Evolutionary conservation across 179 eudicot genomes (phyloP), one percentile per base, ranked within the genome.

Genomic region (Drosera spatulata): DNA sequence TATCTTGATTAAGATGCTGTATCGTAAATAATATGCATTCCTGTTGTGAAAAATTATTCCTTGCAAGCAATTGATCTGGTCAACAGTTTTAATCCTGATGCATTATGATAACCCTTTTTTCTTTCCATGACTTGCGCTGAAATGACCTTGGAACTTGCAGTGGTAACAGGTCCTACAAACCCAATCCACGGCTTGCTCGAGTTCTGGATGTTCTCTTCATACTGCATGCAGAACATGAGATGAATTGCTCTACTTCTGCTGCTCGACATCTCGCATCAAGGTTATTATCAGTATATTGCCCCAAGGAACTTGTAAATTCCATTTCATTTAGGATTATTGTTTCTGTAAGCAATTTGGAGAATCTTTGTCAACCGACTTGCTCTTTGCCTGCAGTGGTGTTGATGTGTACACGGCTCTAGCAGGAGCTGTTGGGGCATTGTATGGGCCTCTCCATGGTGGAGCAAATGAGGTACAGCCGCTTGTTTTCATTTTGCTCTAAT

Each of bases 381-480:
- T 64, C 14, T 73, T 46, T 64, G 33, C 55, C 2, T 74, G 77
- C 81, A 93, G 99, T 74, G 99, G 99, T 62, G 99, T 93, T 61
- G 99, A 93, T 77, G 99, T 93, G 13, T 93, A 86, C 80, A 86
- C 99, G 50, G 99, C 99, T 73, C 93, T 93, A 61, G 85, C 99
- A 62, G 99, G 99, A 56, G 96, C 99, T 37, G 91, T 89, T 69
- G 99, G 99, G 66, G 99, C 99, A 61, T 76, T 93, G 53, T 93
- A 89, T 83, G 99, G 99, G 50, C 99, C 99, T 65, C 99, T 93
- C 71, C 99, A 93, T 75, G 99, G 99, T 67, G 99, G 99, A 69
- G 99, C 99, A 53, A 93, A 93, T 77, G 99, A 93, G 95, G 99
- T 93, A 75, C 44, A 56, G 3, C 39, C 49, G 44, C 11, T 37